phyloP scores from a whole-genome alignment of 2,329 filamentous ascomycete species.

The Penicillium sp. region DNA sequence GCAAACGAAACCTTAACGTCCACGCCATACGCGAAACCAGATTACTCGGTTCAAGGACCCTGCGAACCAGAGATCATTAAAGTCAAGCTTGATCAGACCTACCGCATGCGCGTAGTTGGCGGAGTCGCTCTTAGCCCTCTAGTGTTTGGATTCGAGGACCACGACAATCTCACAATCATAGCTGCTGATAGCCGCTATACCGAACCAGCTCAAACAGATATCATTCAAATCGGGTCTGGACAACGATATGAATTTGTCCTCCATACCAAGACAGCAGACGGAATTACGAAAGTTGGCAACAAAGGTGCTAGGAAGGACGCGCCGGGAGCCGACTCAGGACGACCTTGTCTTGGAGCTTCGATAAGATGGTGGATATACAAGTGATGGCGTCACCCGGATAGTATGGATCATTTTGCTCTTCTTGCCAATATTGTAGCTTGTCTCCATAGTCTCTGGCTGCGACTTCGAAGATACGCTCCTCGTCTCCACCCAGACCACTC shows the following conservation, averaged over 20 bases:
- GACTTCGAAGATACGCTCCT: too few species aligned
- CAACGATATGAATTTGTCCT: slow-evolving; percentile 1
- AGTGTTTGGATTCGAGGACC: background rate
- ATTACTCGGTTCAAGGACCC: background rate
- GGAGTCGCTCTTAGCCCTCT: slow-evolving; percentile 1
- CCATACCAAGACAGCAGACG: background rate
- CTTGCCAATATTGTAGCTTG: too few species aligned
- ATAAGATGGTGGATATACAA: too few species aligned
- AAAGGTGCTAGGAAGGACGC: too few species aligned
- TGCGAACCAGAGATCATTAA: background rate
- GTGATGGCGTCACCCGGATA: too few species aligned
- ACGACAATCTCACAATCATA: background rate
- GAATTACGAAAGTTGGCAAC: too few species aligned
- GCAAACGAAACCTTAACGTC: background rate
- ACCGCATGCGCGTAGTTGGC: background rate
- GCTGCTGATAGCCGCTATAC: slow-evolving; percentile 2
- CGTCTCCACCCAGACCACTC: too few species aligned
- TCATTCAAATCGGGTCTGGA: slow-evolving; percentile 2
- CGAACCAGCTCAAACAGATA: background rate
- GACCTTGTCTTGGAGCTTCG: too few species aligned
- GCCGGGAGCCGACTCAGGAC: too few species aligned
- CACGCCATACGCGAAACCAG: background rate
- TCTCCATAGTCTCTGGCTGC: too few species aligned
- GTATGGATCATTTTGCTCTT: too few species aligned
- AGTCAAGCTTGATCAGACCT: background rate